These are phyloP conservation scores for Melocanna baccifera DNA, from an alignment of 176 grass and related monocot species.

Conservation along the genomic window DNA sequence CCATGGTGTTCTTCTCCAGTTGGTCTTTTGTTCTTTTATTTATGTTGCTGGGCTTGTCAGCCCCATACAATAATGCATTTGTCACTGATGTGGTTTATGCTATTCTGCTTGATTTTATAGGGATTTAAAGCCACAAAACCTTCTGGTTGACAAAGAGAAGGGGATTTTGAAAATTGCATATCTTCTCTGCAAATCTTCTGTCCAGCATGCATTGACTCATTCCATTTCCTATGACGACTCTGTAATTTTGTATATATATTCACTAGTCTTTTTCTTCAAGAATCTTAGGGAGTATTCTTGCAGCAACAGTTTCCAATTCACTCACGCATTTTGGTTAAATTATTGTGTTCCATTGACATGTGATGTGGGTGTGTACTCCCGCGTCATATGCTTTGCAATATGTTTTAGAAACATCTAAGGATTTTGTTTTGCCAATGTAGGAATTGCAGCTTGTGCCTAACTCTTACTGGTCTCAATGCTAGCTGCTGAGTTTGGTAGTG, in stretches of 20 bases:
- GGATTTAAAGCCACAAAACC: conserved; percentile 93
- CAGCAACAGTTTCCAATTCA: neutral
- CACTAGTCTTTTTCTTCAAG: neutral
- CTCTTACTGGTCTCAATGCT: too few relatives aligned
- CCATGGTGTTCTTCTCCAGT: conserved; percentile 95
- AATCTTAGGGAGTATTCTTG: neutral
- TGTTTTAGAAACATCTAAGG: too few relatives aligned
- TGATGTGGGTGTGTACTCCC: too few relatives aligned
- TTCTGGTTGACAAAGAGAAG: conserved; percentile 88
- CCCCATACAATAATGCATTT: neutral
- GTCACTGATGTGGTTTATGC: neutral
- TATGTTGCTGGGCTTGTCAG: neutral
- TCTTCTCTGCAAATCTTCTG: conserved; percentile 12
- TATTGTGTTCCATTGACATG: too few relatives aligned
- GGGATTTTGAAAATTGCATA: conserved; percentile 88
- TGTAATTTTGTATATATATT: neutral
- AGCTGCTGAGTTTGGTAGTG: too few relatives aligned
- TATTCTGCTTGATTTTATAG: conserved; percentile 28
- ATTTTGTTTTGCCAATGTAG: too few relatives aligned
- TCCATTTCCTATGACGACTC: too few relatives aligned
- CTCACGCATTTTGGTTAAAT: too few relatives aligned
- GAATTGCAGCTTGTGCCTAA: too few relatives aligned
- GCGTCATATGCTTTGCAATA: too few relatives aligned
- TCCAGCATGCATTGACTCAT: too few relatives aligned
- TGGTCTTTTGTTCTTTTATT: conserved; percentile 11